A percentile compares a stretch with the other conserved stretches of the same genome.
Conservation (phyloP, 805 yeast species). For the Ogataea pini region DNA sequence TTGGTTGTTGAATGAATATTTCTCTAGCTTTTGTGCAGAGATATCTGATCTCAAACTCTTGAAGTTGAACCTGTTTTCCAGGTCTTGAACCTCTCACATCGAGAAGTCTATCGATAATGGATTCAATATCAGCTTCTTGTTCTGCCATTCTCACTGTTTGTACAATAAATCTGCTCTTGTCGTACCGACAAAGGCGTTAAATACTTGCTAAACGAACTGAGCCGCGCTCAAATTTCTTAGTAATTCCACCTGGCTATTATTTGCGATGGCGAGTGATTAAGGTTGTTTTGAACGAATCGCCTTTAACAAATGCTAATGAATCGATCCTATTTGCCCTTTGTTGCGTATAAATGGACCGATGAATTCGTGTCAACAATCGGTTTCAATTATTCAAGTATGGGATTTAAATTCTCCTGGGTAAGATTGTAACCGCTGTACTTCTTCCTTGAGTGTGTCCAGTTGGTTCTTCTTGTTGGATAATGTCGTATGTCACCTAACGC, state of each 20-base stretch:
- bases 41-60: conserved; percentile 91
- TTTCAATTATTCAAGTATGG: conserved; percentile 1
- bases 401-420: background rate
- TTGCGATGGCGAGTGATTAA: conserved; percentile 13
- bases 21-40: conserved; percentile 98
- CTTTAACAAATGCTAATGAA: background rate
- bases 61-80: conserved; percentile 92
- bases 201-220: conserved; percentile 6
- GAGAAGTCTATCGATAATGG: conserved; percentile 92
- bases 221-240: conserved; percentile 1
- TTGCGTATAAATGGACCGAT: conserved; percentile 3
- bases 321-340: background rate
- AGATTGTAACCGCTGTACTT: background rate
- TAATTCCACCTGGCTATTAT: conserved; percentile 8
- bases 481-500: conserved; percentile 3
- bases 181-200: conserved; percentile 6
- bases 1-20: conserved; percentile 96
- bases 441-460: background rate
- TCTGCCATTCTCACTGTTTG: conserved; percentile 27
- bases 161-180: conserved; percentile 1
- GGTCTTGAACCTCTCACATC: conserved; percentile 99
- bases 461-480: background rate
- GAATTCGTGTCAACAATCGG: conserved; percentile 6
- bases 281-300: background rate
- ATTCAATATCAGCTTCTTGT: conserved; percentile 88